phyloP scores from a whole-genome alignment of 106 monocot species.

The Acorus gramineus region DNA sequence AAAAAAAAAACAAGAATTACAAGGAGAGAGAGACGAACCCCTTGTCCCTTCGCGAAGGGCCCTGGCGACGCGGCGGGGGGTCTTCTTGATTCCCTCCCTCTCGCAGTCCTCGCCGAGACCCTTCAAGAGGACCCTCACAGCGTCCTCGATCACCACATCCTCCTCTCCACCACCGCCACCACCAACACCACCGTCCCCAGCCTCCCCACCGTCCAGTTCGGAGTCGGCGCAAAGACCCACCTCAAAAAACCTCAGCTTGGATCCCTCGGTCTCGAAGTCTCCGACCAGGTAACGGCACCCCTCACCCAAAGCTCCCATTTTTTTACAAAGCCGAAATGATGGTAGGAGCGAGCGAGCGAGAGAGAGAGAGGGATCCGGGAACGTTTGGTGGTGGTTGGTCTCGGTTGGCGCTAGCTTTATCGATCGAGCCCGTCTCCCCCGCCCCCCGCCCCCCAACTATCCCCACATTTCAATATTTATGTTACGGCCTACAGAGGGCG shows the following conservation, averaged over 20 bases:
- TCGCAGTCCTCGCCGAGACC: conserved; percentile 44
- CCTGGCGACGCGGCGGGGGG: conserved; percentile 56
- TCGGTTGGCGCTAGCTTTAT: too few relatives aligned
- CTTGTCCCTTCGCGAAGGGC: conserved; percentile 40
- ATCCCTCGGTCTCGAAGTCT: conserved; percentile 11
- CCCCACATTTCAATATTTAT: too few relatives aligned
- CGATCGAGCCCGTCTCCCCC: too few relatives aligned
- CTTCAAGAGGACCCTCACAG: conserved; percentile 33
- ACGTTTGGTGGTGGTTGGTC: too few relatives aligned
- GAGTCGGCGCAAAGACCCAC: background rate
- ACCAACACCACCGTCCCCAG: background rate
- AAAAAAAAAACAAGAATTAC: background rate
- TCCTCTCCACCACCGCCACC: conserved; percentile 9
- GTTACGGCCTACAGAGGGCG: too few relatives aligned
- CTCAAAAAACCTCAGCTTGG: background rate
- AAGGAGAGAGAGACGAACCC: conserved; percentile 15
- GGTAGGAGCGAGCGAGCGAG: background rate
- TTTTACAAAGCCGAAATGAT: conserved; percentile 12
- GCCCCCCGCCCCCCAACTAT: too few relatives aligned
- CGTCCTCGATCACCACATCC: conserved; percentile 28
- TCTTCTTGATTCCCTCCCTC: conserved; percentile 54
- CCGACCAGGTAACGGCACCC: conserved; percentile 5
- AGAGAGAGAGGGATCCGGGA: conserved; percentile 1
- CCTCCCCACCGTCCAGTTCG: conserved; percentile 5
- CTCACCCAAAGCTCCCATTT: conserved; percentile 36